Evolutionary conservation across 2,329 filamentous ascomycete genomes (phyloP).

Genomic region (Ploettnerulaceae sp.): DNA sequence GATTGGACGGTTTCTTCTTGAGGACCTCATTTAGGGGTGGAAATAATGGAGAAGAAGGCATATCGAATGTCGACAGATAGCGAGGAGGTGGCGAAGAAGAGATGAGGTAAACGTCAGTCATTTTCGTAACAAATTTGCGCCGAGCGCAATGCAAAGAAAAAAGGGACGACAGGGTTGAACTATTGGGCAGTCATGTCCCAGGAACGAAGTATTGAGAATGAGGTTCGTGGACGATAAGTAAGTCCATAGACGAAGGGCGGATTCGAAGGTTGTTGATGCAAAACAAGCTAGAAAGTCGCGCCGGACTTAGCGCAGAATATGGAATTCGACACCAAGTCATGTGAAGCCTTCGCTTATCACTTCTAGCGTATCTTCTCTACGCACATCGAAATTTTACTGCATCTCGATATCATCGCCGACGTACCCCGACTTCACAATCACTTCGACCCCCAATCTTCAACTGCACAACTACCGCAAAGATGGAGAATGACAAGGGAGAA

Average conservation of each 20-base stretch:
- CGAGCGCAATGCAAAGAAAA: conserved; percentile 20
- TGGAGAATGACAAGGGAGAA: conserved; percentile 99
- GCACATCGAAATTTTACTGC: conserved; percentile 33
- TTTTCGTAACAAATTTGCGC: conserved; percentile 31
- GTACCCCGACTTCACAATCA: conserved; percentile 11
- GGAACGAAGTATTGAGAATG: no score
- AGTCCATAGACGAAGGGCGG: no score
- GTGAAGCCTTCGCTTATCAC: no score
- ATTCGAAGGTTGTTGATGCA: no score
- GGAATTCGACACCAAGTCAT: no score
- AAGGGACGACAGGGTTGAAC: conserved; percentile 26
- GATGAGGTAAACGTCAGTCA: conserved; percentile 35
- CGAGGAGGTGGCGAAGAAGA: conserved; percentile 22
- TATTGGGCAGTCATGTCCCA: conserved; percentile 4
- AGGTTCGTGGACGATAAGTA: no score
- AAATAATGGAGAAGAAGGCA: conserved; percentile 35
- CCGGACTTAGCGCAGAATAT: no score
- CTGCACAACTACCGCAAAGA: conserved; percentile 52
- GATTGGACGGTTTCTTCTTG: conserved; percentile 33
- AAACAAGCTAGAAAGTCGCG: no score
- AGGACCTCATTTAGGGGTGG: conserved; percentile 48
- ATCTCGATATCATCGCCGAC: conserved; percentile 9
- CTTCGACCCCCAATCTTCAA: conserved; percentile 15
- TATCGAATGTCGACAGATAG: conserved; percentile 18
- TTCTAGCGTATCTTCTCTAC: no score